Base-by-base conservation (phyloP, 2,329 filamentous ascomycete species). In the Phialophora macrospora region DNA sequence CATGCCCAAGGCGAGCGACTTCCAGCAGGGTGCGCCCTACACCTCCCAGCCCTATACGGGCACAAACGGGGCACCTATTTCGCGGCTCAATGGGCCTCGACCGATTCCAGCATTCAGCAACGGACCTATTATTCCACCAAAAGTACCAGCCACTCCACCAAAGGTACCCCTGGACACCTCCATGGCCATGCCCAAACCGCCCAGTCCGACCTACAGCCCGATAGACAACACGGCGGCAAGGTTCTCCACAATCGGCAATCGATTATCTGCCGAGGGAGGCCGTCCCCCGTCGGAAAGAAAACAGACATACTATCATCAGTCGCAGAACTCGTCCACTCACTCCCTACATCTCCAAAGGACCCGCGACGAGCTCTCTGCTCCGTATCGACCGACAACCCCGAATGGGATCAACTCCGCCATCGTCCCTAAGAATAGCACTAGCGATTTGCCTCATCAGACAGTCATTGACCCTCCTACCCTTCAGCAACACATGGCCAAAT, bases 401-500 rank as follows among this genome's bases (percentile, higher is more conserved):
- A 80, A 80, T 69, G 79, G 77, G 59, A 56, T 77, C 48, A 72
- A 79, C 66, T 68, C 75, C 61, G 69, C 75, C 63, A 73, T 78
- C 73, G 73, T 79, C 46, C 65, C 75, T 72, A 72, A 78, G 76
- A 77, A 80, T 78, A 74, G 77, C 78, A 73, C 81, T 67, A 68
- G 78, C 69, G 74, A 86, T 62, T 83, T 81, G 71, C 83, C 79
- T 68, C 88, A 75, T 75, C 89, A 76, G 74, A 83, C 77, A 74
- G 85, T 80, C 75, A 89, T 97, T 48, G 87, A 85, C 2, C 86
- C 90, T 0, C 84, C 90, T 64, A 87, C 90, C 61, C 82, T 99
- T 1, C 85, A 89, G 66, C 85, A 88, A 55, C 90, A 90, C 63
- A 86, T 96, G 76, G 81, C 73, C 71, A 84, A 74, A 66, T 92